These are phyloP conservation scores for Stereocaulon alpinum DNA, from an alignment of 495 filamentous ascomycete species.

Conservation along the genomic window DNA sequence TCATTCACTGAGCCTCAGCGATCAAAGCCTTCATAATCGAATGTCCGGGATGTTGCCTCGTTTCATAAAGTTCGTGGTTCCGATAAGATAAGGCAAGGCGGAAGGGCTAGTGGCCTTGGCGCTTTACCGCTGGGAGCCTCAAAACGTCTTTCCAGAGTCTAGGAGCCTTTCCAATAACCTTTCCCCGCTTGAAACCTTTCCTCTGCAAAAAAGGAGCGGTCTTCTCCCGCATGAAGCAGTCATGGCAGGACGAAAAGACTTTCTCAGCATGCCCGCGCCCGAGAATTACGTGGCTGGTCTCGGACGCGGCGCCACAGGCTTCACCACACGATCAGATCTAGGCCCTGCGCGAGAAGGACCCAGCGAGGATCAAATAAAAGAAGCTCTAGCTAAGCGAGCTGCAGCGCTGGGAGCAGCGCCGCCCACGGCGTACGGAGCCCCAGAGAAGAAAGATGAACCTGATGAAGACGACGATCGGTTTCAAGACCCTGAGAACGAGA, in stretches of 20 bases:
- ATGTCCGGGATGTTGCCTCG: too few species aligned
- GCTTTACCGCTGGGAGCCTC: not conserved
- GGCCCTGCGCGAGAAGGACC: constrained; percentile 94
- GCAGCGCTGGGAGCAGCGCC: constrained; percentile 71
- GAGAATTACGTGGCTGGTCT: constrained; percentile 98
- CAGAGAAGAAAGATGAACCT: constrained; percentile 65
- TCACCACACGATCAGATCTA: constrained; percentile 93
- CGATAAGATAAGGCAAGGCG: not conserved
- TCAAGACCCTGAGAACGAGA: constrained; percentile 94
- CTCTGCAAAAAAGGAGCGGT: not conserved
- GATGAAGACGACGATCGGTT: constrained; percentile 78
- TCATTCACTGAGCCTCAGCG: too few species aligned
- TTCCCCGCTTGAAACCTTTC: not conserved
- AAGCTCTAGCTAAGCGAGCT: constrained; percentile 84
- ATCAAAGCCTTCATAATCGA: too few species aligned
- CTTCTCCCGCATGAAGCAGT: not conserved
- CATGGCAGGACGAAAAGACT: constrained; percentile 68
- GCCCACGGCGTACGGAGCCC: constrained; percentile 65
- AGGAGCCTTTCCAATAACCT: not conserved
- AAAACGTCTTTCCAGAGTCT: not conserved
- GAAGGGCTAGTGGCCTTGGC: not conserved
- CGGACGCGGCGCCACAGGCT: constrained; percentile 93
- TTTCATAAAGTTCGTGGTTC: too few species aligned
- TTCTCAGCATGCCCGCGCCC: constrained; percentile 79
- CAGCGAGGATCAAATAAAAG: constrained; percentile 96